Evolutionary conservation across 495 filamentous ascomycete genomes (phyloP).

Genomic region (Aspergillus conjunctus): DNA sequence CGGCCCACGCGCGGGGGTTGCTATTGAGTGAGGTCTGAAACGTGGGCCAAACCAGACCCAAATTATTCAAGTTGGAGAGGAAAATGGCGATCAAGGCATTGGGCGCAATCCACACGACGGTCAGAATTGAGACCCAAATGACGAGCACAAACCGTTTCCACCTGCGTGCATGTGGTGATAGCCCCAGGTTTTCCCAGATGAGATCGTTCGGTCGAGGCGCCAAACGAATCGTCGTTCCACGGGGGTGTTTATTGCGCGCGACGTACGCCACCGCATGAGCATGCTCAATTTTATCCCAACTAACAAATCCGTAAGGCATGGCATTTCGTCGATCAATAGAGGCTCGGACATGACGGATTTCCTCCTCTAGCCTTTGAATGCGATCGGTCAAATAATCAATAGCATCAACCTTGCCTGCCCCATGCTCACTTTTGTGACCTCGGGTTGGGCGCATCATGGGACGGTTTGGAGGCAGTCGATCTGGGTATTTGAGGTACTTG

Average conservation of each 20-base stretch:
- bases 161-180: slow-evolving; percentile 63
- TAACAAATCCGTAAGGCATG: slow-evolving; percentile 92
- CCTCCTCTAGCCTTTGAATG: slow-evolving; percentile 77
- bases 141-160: slow-evolving; percentile 78
- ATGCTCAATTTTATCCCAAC: slow-evolving; percentile 82
- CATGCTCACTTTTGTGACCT: slow-evolving; percentile 55
- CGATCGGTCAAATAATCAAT: slow-evolving; percentile 90
- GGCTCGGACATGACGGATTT: slow-evolving; percentile 79
- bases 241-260: slow-evolving; percentile 74
- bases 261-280: slow-evolving; percentile 87
- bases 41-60: slow-evolving; percentile 76
- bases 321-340: slow-evolving; percentile 83
- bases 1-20: slow-evolving; percentile 71
- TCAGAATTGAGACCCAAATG: slow-evolving; percentile 79
- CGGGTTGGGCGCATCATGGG: slow-evolving; percentile 79
- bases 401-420: slow-evolving; percentile 71
- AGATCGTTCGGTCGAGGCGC: slow-evolving; percentile 89
- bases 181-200: slow-evolving; percentile 90
- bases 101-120: slow-evolving; percentile 87
- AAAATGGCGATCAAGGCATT: slow-evolving; percentile 96
- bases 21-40: slow-evolving; percentile 66
- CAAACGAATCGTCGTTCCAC: slow-evolving; percentile 74
- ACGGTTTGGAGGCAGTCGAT: slow-evolving; percentile 74
- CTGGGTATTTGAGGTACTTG: slow-evolving; percentile 85
- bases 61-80: slow-evolving; percentile 76